These are phyloP conservation scores for Diutina catenulata DNA, from an alignment of 1,139 yeast species.

Conservation along the genomic window DNA sequence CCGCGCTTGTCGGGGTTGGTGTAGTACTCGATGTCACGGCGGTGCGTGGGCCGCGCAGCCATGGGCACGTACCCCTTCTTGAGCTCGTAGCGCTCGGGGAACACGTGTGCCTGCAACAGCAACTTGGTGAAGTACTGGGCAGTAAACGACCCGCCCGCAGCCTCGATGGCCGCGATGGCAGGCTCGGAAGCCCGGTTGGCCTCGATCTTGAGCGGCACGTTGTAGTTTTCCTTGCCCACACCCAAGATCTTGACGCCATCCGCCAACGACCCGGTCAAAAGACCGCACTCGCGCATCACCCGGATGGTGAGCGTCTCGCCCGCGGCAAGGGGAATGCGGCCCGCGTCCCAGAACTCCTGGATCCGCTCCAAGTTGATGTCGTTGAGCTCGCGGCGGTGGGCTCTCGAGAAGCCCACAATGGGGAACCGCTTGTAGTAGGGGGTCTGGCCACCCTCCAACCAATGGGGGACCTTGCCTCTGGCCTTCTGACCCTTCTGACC, in stretches of 20 bases:
- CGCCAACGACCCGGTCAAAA: constrained; percentile 56
- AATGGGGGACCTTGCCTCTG: constrained; percentile 76
- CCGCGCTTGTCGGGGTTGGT: constrained; percentile 67
- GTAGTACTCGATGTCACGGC: constrained; percentile 73
- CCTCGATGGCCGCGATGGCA: constrained; percentile 67
- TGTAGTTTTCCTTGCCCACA: constrained; percentile 45
- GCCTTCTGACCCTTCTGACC: constrained; percentile 99
- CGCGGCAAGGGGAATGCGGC: constrained; percentile 52
- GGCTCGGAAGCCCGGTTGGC: constrained; percentile 70
- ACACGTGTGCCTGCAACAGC: constrained; percentile 61
- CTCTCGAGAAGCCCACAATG: constrained; percentile 73
- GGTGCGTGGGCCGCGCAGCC: constrained; percentile 75
- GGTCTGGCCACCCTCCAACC: constrained; percentile 99
- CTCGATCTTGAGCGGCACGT: constrained; percentile 58
- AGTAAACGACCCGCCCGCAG: constrained; percentile 58
- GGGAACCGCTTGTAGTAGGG: constrained; percentile 86
- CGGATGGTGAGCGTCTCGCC: constrained; percentile 53
- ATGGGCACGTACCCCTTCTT: constrained; percentile 74
- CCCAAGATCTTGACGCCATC: constrained; percentile 82
- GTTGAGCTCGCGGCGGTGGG: constrained; percentile 35
- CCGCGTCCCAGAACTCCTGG: constrained; percentile 51
- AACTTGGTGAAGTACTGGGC: constrained; percentile 60
- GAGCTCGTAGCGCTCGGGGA: constrained; percentile 58
- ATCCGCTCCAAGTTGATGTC: constrained; percentile 49
- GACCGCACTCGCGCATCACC: constrained; percentile 61